These are phyloP conservation scores for Fusarium scirpi DNA, from an alignment of 2,329 filamentous ascomycete species.

Conservation along the genomic window DNA sequence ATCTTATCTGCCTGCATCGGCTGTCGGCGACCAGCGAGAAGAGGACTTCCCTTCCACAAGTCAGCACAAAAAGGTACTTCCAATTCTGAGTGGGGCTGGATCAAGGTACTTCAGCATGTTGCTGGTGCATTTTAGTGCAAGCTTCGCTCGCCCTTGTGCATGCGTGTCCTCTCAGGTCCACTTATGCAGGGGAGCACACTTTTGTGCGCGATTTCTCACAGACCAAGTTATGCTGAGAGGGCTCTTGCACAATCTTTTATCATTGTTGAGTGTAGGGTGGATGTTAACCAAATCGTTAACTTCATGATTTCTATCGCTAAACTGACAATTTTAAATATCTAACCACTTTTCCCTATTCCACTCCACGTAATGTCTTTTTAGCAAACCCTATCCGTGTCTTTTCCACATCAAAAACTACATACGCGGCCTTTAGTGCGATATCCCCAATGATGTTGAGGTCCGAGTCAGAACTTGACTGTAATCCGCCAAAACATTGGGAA, in stretches of 20 bases:
- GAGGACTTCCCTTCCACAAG: not conserved
- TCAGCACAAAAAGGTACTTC: not conserved
- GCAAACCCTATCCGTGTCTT: conserved; percentile 42
- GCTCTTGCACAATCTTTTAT: not conserved
- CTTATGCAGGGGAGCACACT: not conserved
- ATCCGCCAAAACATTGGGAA: conserved; percentile 71
- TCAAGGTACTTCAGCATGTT: conserved; percentile 4
- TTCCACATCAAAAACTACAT: conserved; percentile 65
- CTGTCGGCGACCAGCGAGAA: not conserved
- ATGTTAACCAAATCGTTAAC: not conserved
- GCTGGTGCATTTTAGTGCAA: conserved; percentile 1
- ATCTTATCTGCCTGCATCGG: not conserved
- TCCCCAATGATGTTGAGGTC: conserved; percentile 71
- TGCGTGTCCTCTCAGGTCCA: not conserved
- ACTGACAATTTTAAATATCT: not conserved
- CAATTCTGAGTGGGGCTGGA: not conserved
- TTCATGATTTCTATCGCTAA: not conserved
- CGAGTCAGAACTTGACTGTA: conserved; percentile 66
- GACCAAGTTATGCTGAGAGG: not conserved
- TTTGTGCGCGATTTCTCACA: conserved; percentile 21
- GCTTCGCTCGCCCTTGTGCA: not conserved
- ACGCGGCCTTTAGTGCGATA: conserved; percentile 71
- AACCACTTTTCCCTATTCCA: not conserved
- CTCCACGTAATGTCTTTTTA: conserved; percentile 17
- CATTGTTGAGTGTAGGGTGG: not conserved